Evolutionary conservation across 1,139 yeast species (phyloP).

Genomic region (Geotrichum fermentans): DNA sequence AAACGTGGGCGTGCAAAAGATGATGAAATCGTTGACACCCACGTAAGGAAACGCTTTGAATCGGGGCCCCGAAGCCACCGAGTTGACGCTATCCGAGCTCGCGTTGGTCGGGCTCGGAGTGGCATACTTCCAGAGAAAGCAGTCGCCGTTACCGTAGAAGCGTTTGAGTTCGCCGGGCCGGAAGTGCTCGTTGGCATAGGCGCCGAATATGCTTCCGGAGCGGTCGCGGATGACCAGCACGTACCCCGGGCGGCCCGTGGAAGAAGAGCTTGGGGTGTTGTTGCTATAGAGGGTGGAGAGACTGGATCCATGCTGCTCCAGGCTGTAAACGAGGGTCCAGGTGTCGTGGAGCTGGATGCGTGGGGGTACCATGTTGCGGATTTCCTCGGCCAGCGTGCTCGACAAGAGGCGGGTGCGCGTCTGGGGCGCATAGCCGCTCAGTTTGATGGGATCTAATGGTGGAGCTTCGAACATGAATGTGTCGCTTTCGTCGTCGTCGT

Average conservation of each 20-base stretch:
- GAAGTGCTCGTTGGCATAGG: conserved; percentile 70
- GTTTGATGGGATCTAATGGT: conserved; percentile 46
- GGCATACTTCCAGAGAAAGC: conserved; percentile 72
- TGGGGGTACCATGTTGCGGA: conserved; percentile 68
- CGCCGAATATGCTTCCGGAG: conserved; percentile 67
- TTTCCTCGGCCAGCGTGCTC: conserved; percentile 61
- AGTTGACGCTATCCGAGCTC: conserved; percentile 1
- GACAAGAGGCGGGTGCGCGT: conserved; percentile 57
- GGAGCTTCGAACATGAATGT: conserved; percentile 26
- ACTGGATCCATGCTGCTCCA: conserved; percentile 90
- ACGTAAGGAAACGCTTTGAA: conserved; percentile 83
- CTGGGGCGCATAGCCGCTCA: conserved; percentile 53
- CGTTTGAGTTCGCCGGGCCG: conserved; percentile 53
- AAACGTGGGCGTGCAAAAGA: conserved; percentile 74
- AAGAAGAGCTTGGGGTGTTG: conserved; percentile 37
- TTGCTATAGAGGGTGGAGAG: conserved; percentile 62
- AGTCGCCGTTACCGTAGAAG: conserved; percentile 91
- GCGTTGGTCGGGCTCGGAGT: background rate
- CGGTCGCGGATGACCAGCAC: conserved; percentile 64
- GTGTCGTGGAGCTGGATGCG: conserved; percentile 68
- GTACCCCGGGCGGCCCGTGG: conserved; percentile 53
- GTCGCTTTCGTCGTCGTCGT: background rate
- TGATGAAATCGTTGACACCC: conserved; percentile 78
- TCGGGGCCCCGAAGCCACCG: conserved; percentile 34
- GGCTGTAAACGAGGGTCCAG: conserved; percentile 74